Base-by-base conservation (phyloP, 2,329 filamentous ascomycete species). In the Microascus cirrosus region DNA sequence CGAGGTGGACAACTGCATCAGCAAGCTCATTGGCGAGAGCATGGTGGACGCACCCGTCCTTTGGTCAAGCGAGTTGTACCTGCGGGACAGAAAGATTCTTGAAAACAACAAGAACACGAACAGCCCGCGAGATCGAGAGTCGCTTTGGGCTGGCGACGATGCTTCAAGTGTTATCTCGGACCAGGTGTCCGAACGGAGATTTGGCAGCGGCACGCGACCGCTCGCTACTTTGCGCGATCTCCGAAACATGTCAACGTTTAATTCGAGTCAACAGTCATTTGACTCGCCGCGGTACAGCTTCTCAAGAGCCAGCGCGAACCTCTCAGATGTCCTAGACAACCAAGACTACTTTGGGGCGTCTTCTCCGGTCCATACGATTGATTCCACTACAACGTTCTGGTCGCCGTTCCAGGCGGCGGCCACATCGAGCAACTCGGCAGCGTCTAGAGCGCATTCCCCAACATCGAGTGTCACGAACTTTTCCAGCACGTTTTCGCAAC, bases 21-120 rank as follows among this genome's bases (percentile, higher is more conserved):
- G 84, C 63, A 91, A 90, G 67, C 77, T 97, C 8, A 86, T 95
- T 34, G 90, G 90, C 32, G 89, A 95, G 60, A 90, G 84, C 53
- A 85, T 95, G 61, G 78, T 88, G 60, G 89, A 95, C 42, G 89
- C 89, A 0, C 91, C 93, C 0, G 89, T 95, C 0, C 75, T 97
- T 2, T 96, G 91, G 91, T 91, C 91, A 0, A 96, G 91, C 66
- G 88, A 95, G 59, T 77, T 99, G 0, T 97, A 90, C 68, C 82
- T 86, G 59, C 82, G 88, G 24, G 92, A 96, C 65, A 86, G 87
- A 61, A 77, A 81, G 50, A 73, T 80, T 57, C 80, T 84, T 58
- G 82, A 83, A 55, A 72, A 73, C 2, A 63, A 62, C 45, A 59
- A 53, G 35, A 48, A 48, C 2, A 62, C 62, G 42, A 59, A 48